phyloP scores from a whole-genome alignment of 2,329 filamentous ascomycete species.

The Cordyceps cicadae region DNA sequence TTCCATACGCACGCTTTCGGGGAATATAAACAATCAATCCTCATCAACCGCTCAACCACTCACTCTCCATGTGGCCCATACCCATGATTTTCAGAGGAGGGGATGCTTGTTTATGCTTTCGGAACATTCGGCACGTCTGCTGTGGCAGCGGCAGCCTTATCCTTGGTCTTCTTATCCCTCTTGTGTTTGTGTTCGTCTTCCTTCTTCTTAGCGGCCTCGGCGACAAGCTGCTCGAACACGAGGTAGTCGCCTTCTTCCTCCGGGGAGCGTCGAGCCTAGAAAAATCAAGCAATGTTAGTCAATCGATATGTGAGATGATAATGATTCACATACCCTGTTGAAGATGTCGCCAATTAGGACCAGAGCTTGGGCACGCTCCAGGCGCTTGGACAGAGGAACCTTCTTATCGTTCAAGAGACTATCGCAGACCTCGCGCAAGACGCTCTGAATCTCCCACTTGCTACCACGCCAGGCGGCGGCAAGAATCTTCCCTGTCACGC shows the following conservation, averaged over 20 bases:
- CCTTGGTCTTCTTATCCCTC: constrained; percentile 40
- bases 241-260: constrained; percentile 99
- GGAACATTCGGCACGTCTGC: constrained; percentile 20
- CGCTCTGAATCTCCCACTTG: constrained; percentile 97
- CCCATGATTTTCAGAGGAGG: no score
- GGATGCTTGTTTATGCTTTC: neutral
- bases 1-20: neutral
- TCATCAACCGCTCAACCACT: neutral
- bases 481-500: constrained; percentile 94
- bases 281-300: neutral
- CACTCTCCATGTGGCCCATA: neutral
- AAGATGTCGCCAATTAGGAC: constrained; percentile 86
- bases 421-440: constrained; percentile 91
- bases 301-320: neutral
- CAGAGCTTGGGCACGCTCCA: constrained; percentile 86
- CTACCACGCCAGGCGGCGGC: constrained; percentile 93
- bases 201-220: constrained; percentile 93
- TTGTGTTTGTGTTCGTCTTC: constrained; percentile 65
- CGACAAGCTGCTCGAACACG: constrained; percentile 96
- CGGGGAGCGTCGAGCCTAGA: constrained; percentile 73
- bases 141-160: constrained; percentile 24
- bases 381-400: constrained; percentile 71
- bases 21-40: constrained; percentile 2
- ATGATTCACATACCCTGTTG: constrained; percentile 55
- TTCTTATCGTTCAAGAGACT: constrained; percentile 71